Percentiles rank a stretch among this genome's conserved stretches.
Evolutionary conservation across 768 basidiomycete genomes (phyloP).

Genomic region (Xerocomus brunneocitrinus): DNA sequence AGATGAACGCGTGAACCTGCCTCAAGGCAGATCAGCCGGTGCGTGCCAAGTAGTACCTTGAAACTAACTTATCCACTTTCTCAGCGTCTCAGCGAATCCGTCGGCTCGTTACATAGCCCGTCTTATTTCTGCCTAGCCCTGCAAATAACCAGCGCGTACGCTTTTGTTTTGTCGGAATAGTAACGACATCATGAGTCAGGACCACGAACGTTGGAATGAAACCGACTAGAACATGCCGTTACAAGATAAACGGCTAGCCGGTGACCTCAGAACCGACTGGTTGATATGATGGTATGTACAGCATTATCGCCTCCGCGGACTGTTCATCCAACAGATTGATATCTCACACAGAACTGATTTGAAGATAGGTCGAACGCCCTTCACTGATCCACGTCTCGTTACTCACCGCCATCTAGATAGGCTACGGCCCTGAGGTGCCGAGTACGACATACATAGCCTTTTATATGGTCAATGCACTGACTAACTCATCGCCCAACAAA

Average conservation of each 20-base stretch:
- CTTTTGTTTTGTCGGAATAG: too few species aligned
- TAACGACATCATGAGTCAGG: too few species aligned
- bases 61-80: neutral
- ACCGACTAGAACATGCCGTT: too few species aligned
- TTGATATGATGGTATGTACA: neutral
- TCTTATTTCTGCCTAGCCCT: neutral
- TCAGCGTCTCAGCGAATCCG: neutral
- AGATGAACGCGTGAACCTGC: slow-evolving; percentile 23
- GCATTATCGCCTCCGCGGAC: neutral
- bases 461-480: neutral
- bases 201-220: too few species aligned
- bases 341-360: too few species aligned
- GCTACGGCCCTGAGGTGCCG: neutral
- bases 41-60: slow-evolving; percentile 7
- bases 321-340: neutral
- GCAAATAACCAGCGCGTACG: neutral
- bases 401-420: neutral
- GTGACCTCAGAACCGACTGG: neutral
- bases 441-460: neutral
- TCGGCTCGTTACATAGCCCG: neutral
- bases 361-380: neutral
- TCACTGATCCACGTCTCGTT: slow-evolving; percentile 3
- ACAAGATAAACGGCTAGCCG: too few species aligned
- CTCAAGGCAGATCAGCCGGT: slow-evolving; percentile 17
- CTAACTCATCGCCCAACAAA: neutral